A percentile compares a stretch with the other conserved stretches of the same genome.
Evolutionary conservation across 108 stramenopile genomes (phyloP).

Genomic region (Nitzschia sp.): DNA sequence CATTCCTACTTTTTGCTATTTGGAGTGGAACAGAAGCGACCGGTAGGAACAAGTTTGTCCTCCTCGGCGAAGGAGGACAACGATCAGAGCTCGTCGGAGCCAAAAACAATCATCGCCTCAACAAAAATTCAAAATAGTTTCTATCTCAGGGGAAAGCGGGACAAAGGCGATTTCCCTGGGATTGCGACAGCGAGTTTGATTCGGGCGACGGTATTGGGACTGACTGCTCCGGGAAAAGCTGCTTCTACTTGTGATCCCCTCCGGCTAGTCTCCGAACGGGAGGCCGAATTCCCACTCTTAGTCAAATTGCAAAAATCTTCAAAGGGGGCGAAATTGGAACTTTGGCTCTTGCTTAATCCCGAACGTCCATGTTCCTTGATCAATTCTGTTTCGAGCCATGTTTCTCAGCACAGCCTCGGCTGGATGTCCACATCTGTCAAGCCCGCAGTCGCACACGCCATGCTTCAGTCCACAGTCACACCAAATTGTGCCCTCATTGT

Average conservation of each 20-base stretch:
- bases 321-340: conserved; percentile 14
- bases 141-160: conserved; percentile 16
- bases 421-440: conserved; percentile 48
- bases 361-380: conserved; percentile 35
- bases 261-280: conserved; percentile 10
- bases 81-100: background rate
- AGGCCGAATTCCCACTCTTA: conserved; percentile 14
- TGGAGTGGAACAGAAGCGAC: background rate
- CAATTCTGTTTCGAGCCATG: conserved; percentile 26
- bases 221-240: background rate
- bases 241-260: conserved; percentile 9
- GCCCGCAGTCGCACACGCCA: conserved; percentile 35
- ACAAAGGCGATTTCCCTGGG: conserved; percentile 31
- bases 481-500: conserved; percentile 16
- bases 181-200: conserved; percentile 34
- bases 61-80: too few relatives aligned
- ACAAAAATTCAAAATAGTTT: background rate
- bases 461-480: conserved; percentile 3
- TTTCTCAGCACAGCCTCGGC: conserved; percentile 45
- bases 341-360: conserved; percentile 41
- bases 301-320: conserved; percentile 13
- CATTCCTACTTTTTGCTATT: conserved; percentile 40
- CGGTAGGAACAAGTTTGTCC: too few relatives aligned
- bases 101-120: background rate
- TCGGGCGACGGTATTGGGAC: conserved; percentile 19